Evolutionary conservation across 140 eudicot species (phyloP).

Genomic region (Oenanthe javanica): DNA sequence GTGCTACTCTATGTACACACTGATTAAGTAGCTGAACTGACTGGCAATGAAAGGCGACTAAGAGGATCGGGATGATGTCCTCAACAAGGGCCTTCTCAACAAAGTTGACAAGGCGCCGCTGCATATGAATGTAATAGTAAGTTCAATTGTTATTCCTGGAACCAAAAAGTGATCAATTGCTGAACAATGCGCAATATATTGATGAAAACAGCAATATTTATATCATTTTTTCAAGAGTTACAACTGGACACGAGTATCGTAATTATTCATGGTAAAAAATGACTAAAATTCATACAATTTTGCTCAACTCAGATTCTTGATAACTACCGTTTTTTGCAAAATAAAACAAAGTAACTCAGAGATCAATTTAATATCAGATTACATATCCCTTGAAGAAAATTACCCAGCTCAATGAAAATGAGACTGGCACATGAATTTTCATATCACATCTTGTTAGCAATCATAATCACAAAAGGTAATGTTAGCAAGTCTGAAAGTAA

Average conservation of each 20-base stretch:
- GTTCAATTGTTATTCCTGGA: neutral
- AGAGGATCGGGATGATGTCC: conserved; percentile 50
- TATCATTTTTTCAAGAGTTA: neutral
- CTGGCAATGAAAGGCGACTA: conserved; percentile 47
- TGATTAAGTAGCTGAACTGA: conserved; percentile 34
- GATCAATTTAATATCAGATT: neutral
- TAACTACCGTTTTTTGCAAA: neutral
- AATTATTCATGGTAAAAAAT: neutral
- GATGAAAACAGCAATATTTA: neutral
- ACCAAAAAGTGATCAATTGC: neutral
- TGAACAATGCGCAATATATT: neutral
- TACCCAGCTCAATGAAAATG: neutral
- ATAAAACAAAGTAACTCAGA: neutral
- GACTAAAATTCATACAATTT: neutral
- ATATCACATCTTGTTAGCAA: neutral
- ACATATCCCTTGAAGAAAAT: neutral
- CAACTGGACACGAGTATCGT: neutral
- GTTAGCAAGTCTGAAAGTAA: neutral
- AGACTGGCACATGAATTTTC: neutral
- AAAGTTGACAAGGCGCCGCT: conserved; percentile 58
- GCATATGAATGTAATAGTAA: conserved; percentile 13
- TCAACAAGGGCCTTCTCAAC: conserved; percentile 50
- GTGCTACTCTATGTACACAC: conserved; percentile 45
- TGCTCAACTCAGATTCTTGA: neutral
- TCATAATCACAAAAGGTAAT: neutral